These are phyloP conservation scores for Bacterosira constricta DNA, from an alignment of 108 stramenopile genomes.

Conservation along the genomic window DNA sequence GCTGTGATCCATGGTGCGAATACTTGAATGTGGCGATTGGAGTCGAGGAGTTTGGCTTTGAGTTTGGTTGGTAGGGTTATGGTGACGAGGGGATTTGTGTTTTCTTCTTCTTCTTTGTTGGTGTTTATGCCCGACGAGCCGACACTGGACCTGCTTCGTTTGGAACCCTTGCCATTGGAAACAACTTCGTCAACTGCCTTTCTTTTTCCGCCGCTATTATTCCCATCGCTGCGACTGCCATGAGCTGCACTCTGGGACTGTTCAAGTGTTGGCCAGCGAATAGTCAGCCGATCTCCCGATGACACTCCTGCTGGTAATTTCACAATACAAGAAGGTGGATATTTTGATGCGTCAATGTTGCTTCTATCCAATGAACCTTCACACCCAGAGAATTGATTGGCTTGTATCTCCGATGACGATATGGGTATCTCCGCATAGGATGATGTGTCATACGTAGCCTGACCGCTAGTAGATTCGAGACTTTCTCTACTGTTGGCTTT, in stretches of 20 bases:
- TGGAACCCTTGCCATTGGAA: neutral
- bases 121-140: neutral
- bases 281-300: conserved; percentile 32
- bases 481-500: neutral
- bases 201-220: neutral
- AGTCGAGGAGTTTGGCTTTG: neutral
- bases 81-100: conserved; percentile 12
- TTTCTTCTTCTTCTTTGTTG: neutral
- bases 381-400: neutral
- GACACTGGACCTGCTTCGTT: conserved; percentile 3
- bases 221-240: too few species aligned
- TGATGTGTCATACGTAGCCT: neutral
- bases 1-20: conserved; percentile 44
- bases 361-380: neutral
- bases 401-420: neutral
- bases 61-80: conserved; percentile 10
- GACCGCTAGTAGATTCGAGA: neutral
- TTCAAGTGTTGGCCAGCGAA: conserved; percentile 34
- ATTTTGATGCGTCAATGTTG: neutral
- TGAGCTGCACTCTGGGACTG: neutral
- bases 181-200: neutral
- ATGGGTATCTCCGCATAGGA: neutral
- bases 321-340: conserved; percentile 31
- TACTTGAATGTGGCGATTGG: conserved; percentile 16
- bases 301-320: conserved; percentile 16